phyloP scores from a whole-genome alignment of 129 eudicot genomes.

The Sambucus nigra region DNA sequence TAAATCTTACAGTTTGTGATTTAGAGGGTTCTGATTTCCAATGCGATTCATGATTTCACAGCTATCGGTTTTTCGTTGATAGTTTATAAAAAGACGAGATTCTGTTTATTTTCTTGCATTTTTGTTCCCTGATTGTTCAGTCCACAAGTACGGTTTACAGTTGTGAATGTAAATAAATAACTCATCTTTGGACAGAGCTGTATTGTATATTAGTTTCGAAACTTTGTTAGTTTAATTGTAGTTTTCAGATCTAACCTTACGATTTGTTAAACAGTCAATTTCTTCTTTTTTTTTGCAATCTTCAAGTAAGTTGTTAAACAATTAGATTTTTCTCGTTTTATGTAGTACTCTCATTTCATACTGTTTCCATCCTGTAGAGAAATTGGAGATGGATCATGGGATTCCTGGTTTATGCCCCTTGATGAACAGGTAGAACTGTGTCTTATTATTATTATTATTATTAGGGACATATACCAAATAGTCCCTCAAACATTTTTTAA shows the following conservation, averaged over 20 bases:
- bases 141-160: not conserved
- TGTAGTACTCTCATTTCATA: not conserved
- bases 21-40: too few relatives aligned
- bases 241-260: not conserved
- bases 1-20: too few relatives aligned
- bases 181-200: not conserved
- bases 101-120: not conserved
- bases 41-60: too few relatives aligned
- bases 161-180: not conserved
- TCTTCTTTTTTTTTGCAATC: not conserved
- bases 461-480: too few relatives aligned
- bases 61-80: too few relatives aligned
- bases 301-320: not conserved
- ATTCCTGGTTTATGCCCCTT: conserved; percentile 90
- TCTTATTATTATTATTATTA: not conserved
- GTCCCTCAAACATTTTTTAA: too few relatives aligned
- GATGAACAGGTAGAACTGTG: conserved; percentile 56
- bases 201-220: not conserved
- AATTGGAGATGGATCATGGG: conserved; percentile 92
- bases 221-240: not conserved
- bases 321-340: conserved; percentile 3
- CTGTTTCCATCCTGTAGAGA: conserved; percentile 36
- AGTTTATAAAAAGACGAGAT: not conserved
- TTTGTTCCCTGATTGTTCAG: not conserved
- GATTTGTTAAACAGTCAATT: too few relatives aligned